A percentile compares a stretch with the other conserved stretches of the same genome.
Evolutionary conservation across 2,329 filamentous ascomycete species (phyloP).

Genomic region (Shiraia sp.): DNA sequence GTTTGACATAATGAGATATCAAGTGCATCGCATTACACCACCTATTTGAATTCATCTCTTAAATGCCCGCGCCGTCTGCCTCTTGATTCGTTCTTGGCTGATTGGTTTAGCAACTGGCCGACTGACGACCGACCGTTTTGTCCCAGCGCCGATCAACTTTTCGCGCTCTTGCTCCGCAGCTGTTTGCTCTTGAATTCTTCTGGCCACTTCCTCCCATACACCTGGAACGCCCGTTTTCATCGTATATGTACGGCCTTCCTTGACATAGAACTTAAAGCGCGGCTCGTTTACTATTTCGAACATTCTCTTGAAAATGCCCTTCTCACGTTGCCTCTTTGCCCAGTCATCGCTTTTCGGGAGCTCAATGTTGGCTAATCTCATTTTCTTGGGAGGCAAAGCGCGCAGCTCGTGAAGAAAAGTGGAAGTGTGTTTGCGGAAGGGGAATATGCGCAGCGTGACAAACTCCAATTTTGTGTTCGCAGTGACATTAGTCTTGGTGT

Average conservation of each 20-base stretch:
- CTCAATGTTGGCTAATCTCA: slow-evolving; percentile 41
- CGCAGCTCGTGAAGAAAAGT: slow-evolving; percentile 37
- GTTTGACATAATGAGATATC: too few relatives aligned
- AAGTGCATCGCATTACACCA: too few relatives aligned
- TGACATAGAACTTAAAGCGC: slow-evolving; percentile 42
- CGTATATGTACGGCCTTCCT: slow-evolving; percentile 36
- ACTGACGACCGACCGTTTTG: slow-evolving; percentile 1
- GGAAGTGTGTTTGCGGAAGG: slow-evolving; percentile 35
- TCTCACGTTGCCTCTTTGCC: slow-evolving; percentile 21
- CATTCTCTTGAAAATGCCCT: slow-evolving; percentile 19
- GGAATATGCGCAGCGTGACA: slow-evolving; percentile 41
- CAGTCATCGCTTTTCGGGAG: slow-evolving; percentile 27
- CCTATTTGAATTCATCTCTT: slow-evolving; percentile 7
- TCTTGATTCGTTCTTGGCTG: slow-evolving; percentile 22
- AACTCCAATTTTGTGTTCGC: slow-evolving; percentile 39
- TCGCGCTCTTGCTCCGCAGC: slow-evolving; percentile 1
- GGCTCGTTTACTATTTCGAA: slow-evolving; percentile 34
- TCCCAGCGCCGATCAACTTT: not conserved
- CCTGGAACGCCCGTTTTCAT: slow-evolving; percentile 38
- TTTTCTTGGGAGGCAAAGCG: slow-evolving; percentile 27
- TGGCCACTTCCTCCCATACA: slow-evolving; percentile 41
- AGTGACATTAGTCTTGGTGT: slow-evolving; percentile 14
- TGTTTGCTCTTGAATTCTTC: slow-evolving; percentile 33
- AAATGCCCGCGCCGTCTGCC: slow-evolving; percentile 25
- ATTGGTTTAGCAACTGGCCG: slow-evolving; percentile 3